Evolutionary conservation across 345 rosid species (phyloP).

Genomic region (Limnanthes douglasii): DNA sequence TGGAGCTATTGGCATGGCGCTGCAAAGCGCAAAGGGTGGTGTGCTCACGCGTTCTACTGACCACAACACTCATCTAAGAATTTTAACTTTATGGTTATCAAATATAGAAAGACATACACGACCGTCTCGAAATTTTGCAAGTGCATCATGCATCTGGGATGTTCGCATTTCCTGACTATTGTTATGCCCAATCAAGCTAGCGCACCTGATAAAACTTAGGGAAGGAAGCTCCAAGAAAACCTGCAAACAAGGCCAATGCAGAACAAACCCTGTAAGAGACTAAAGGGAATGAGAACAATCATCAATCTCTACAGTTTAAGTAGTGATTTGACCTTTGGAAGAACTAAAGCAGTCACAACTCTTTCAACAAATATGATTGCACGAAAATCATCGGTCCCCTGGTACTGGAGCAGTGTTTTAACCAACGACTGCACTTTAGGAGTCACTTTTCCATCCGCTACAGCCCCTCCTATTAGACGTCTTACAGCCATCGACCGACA

Average conservation of each 20-base stretch:
- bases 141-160: constrained; percentile 89
- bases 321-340: constrained; percentile 87
- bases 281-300: too few species aligned
- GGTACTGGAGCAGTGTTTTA: constrained; percentile 78
- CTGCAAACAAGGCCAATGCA: too few species aligned
- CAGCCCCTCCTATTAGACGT: constrained; percentile 96
- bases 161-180: constrained; percentile 95
- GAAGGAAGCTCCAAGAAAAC: constrained; percentile 92
- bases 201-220: constrained; percentile 63
- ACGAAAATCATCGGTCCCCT: constrained; percentile 84
- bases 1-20: too few species aligned
- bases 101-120: too few species aligned
- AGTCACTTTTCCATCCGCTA: constrained; percentile 98
- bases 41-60: too few species aligned
- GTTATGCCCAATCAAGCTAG: constrained; percentile 95
- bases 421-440: constrained; percentile 91
- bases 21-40: too few species aligned
- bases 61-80: too few species aligned
- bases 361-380: constrained; percentile 98
- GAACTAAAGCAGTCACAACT: constrained; percentile 94
- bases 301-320: too few species aligned
- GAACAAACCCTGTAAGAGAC: too few species aligned
- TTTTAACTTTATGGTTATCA: too few species aligned
- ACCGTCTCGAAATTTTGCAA: constrained; percentile 88
- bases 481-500: too few species aligned